These are phyloP conservation scores for Chloris gayana DNA, from an alignment of 176 grass and related monocot genomes.

Conservation along the genomic window DNA sequence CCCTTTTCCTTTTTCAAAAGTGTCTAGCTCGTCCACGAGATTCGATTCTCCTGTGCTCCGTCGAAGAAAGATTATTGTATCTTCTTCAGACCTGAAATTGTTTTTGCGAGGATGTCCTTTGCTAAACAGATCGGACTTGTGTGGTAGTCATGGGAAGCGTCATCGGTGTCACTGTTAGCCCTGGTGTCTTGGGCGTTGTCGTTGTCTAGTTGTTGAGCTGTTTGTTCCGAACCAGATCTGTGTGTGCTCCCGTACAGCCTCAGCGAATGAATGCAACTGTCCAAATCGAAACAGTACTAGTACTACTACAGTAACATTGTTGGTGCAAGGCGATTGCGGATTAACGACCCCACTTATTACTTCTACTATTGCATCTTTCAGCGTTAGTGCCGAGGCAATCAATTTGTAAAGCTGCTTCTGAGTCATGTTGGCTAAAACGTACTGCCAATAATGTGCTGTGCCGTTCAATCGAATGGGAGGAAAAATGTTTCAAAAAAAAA, in stretches of 20 bases:
- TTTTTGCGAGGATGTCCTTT: not conserved
- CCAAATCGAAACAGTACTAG: not conserved
- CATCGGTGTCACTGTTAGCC: not conserved
- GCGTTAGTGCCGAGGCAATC: too few species aligned
- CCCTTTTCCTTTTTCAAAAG: too few species aligned
- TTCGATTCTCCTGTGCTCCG: too few species aligned
- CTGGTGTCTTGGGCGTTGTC: not conserved
- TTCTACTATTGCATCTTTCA: not conserved
- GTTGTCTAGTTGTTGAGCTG: not conserved
- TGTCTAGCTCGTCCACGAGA: too few species aligned
- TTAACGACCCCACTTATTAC: not conserved
- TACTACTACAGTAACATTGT: not conserved
- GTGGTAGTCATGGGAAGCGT: not conserved
- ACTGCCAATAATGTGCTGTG: too few species aligned
- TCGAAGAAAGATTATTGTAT: too few species aligned
- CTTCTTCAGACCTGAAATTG: not conserved
- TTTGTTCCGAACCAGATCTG: not conserved
- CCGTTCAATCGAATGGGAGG: too few species aligned
- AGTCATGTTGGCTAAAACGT: too few species aligned
- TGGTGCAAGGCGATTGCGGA: not conserved
- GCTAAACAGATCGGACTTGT: not conserved
- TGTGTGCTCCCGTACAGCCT: not conserved
- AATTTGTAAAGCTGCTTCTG: not conserved
- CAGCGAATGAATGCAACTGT: slow-evolving; percentile 16
- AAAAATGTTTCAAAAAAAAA: too few species aligned